Base-by-base conservation (phyloP, 768 basidiomycete species). In the Ramaria sp. region DNA sequence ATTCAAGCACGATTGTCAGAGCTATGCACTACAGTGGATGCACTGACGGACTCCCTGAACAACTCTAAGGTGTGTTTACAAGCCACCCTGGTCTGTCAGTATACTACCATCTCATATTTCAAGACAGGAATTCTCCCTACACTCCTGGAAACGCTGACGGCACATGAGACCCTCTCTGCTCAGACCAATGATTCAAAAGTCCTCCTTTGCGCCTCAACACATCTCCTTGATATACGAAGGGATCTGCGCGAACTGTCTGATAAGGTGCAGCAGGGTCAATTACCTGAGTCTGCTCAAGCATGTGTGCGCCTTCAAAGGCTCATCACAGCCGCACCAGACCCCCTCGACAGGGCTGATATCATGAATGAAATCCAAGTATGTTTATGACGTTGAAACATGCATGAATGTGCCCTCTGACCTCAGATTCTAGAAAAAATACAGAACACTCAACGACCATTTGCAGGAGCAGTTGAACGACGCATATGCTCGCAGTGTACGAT, bases 401-500 rank as follows among this genome's bases (percentile, higher is more conserved):
- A 19, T 54, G 15, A 12, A 30, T 19, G 34, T 4, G 7, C 33
- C 15, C 0, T 27, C 33, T 46, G 19, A 48, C 53, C 20, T 58
- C 7, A 52, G 17, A 19, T 38, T 53, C 31, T 61, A 91, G 88
- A 74, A 71, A 51, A 79, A 72, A 61, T 75, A 81, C 58, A 76
- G 75, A 59, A 75, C 79, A 9, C 67, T 76, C 24, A 74, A 75
- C 63, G 80, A 84, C 55, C 78, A 78, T 38, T 68, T 80, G 7
- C 82, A 88, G 64, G 89, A 90, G 59, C 82, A 88, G 63, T 73
- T 91, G 22, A 78, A 75, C 61, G 81, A 87, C 48, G 84, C 83
- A 2, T 89, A 81, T 63, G 68, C 78, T 20, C 76, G 81, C 63
- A 76, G 83, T 63, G 67, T 90, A 24, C 63, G 73, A 2, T 66